Evolutionary conservation across 441 rosid genomes (phyloP).

Genomic region (Geranium incanum): DNA sequence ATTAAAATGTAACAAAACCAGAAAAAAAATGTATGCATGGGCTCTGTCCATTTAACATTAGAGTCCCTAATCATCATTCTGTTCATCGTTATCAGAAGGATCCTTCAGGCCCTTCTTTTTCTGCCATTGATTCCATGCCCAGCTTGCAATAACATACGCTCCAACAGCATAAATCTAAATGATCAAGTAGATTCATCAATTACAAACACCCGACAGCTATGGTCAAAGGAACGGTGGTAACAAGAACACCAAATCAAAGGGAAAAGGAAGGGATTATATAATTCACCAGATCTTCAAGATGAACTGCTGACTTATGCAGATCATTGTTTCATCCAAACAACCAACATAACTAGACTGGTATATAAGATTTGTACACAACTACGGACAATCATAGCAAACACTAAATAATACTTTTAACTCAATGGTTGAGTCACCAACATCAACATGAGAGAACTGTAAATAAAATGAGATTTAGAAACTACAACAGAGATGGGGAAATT

Average conservation of each 20-base stretch:
- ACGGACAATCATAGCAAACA: neutral
- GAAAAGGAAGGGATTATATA: too few species aligned
- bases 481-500: neutral
- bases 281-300: too few species aligned
- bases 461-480: neutral
- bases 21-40: too few species aligned
- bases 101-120: neutral
- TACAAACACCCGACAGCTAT: neutral
- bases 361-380: neutral
- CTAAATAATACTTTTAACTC: neutral
- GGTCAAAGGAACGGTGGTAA: too few species aligned
- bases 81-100: neutral
- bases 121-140: slow-evolving; percentile 5
- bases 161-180: slow-evolving; percentile 1
- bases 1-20: neutral
- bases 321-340: neutral
- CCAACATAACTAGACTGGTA: neutral
- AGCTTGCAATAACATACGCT: neutral
- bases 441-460: neutral
- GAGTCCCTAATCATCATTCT: neutral
- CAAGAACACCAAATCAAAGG: neutral
- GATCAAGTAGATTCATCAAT: neutral
- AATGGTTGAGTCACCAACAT: neutral
- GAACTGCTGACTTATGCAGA: neutral
- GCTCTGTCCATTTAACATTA: neutral